Evolutionary conservation across 257 asterid genomes (phyloP).

Genomic region (Nicotiana tomentosiformis): DNA sequence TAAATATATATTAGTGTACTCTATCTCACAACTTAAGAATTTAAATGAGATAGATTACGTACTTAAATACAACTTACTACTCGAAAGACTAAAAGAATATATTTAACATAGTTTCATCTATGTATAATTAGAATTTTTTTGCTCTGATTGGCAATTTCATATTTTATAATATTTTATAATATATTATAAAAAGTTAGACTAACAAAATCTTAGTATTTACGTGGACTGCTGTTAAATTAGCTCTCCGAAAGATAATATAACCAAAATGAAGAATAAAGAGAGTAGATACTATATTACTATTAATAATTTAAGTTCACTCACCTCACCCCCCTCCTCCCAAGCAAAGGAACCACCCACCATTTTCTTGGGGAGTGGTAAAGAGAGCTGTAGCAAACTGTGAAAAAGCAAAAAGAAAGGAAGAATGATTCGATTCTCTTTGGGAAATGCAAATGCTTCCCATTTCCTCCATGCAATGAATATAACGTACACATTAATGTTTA

Average conservation of each 20-base stretch:
- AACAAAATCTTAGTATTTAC: background rate
- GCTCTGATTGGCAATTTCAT: background rate
- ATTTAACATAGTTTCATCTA: background rate
- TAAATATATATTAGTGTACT: too few relatives aligned
- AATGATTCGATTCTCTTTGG: constrained; percentile 74
- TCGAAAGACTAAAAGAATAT: background rate
- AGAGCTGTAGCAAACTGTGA: constrained; percentile 68
- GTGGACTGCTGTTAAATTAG: background rate
- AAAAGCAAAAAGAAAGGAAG: constrained; percentile 49
- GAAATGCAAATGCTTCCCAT: constrained; percentile 40
- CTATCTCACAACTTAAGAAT: accelerated
- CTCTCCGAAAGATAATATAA: background rate
- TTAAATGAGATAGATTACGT: too few relatives aligned
- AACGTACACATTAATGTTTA: constrained; percentile 7
- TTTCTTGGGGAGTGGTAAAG: constrained; percentile 90
- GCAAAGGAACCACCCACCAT: constrained; percentile 47
- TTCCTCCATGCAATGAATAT: constrained; percentile 11
- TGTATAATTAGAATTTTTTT: background rate
- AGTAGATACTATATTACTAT: too few relatives aligned
- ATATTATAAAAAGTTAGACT: background rate
- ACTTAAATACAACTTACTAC: background rate
- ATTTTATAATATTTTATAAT: background rate
- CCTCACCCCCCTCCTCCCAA: too few relatives aligned
- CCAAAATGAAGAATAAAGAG: background rate
- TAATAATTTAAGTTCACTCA: too few relatives aligned